A percentile compares a stretch with the other conserved stretches of the same genome.
These are phyloP conservation scores for Bruguiera sexangula DNA, from an alignment of 345 rosid genomes.

Conservation along the genomic window DNA sequence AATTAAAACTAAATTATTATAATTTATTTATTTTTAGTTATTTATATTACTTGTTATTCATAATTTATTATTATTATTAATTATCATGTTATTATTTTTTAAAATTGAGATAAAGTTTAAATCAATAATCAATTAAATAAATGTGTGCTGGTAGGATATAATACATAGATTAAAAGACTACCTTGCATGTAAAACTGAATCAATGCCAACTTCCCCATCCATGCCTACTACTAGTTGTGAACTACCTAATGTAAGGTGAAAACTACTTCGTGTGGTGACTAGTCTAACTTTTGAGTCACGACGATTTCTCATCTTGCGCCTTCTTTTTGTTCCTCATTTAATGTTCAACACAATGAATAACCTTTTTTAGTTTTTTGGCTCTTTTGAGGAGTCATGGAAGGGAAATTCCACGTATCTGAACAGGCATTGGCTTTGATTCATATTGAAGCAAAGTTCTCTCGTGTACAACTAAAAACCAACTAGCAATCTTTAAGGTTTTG, in stretches of 20 bases:
- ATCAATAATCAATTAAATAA: too few relatives aligned
- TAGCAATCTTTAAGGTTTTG: neutral
- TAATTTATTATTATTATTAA: too few relatives aligned
- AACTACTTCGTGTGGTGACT: neutral
- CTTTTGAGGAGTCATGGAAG: slow-evolving; percentile 29
- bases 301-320: neutral
- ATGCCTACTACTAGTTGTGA: slow-evolving; percentile 15
- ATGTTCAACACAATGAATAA: slow-evolving; percentile 25
- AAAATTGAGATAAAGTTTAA: too few relatives aligned
- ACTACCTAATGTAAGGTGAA: slow-evolving; percentile 20
- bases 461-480: slow-evolving; percentile 6
- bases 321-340: slow-evolving; percentile 14
- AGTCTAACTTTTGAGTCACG: too few relatives aligned
- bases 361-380: slow-evolving; percentile 23
- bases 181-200: slow-evolving; percentile 14
- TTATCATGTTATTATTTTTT: too few relatives aligned
- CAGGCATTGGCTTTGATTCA: neutral
- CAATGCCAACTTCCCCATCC: slow-evolving; percentile 12
- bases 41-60: too few relatives aligned
- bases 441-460: neutral
- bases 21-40: too few relatives aligned
- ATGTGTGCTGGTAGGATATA: slow-evolving; percentile 29
- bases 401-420: slow-evolving; percentile 23
- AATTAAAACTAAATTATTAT: too few relatives aligned
- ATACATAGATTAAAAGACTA: slow-evolving; percentile 18